These are phyloP conservation scores for Lactuca sativa DNA, from an alignment of 129 eudicot species.

Conservation along the genomic window DNA sequence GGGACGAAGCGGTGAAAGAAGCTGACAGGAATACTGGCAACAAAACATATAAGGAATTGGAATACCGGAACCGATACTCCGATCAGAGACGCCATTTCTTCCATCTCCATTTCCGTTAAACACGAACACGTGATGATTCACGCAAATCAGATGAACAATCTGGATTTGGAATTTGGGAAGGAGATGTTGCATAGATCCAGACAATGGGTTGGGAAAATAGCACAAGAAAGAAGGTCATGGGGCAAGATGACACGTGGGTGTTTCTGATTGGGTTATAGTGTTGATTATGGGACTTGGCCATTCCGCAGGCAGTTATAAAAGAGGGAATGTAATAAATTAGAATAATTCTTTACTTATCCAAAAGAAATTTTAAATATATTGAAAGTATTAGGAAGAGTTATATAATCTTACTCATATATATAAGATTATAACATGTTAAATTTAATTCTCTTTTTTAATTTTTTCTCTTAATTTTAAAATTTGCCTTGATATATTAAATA, in stretches of 20 bases:
- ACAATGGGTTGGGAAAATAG: conserved; percentile 2
- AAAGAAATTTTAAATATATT: no score
- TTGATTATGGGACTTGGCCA: conserved; percentile 8
- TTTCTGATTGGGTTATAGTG: not conserved
- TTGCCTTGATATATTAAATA: no score
- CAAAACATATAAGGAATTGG: conserved; percentile 73
- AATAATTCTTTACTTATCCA: not conserved
- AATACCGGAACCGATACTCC: conserved; percentile 80
- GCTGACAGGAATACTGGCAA: conserved; percentile 75
- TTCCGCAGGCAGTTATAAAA: conserved; percentile 21
- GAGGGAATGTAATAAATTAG: conserved; percentile 18
- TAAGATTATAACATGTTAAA: no score
- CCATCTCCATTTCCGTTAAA: conserved; percentile 56
- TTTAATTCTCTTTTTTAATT: no score
- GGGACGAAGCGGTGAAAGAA: conserved; percentile 72
- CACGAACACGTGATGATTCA: conserved; percentile 20
- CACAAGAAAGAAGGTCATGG: conserved; percentile 13
- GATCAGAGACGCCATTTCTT: conserved; percentile 65
- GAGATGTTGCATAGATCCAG: conserved; percentile 11
- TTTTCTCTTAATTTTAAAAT: no score
- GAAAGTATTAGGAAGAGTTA: no score
- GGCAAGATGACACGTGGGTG: conserved; percentile 24
- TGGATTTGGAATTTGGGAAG: not conserved
- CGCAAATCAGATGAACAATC: not conserved
- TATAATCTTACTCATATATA: no score